Evolutionary conservation across 2,329 filamentous ascomycete genomes (phyloP).

Genomic region (Fusarium oxysporum): DNA sequence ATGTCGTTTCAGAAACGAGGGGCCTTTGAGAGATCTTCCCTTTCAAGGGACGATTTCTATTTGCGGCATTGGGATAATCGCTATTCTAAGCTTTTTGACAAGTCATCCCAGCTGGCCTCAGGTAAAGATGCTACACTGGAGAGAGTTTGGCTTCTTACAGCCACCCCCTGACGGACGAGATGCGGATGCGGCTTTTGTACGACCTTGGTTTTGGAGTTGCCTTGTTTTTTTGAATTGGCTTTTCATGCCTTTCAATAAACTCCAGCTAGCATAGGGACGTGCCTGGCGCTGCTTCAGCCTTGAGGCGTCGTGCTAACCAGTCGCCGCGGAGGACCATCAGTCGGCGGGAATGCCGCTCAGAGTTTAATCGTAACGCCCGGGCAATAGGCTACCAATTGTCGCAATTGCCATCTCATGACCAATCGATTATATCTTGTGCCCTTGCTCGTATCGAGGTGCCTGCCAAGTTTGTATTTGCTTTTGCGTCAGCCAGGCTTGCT

Average conservation of each 20-base stretch:
- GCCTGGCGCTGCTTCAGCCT: conserved; percentile 35
- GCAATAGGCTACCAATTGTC: neutral
- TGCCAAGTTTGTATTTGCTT: neutral
- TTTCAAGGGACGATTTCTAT: neutral
- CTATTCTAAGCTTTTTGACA: neutral
- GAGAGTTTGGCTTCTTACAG: conserved; percentile 8
- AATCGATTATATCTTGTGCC: neutral
- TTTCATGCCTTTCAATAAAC: conserved; percentile 16
- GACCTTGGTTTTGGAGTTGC: conserved; percentile 13
- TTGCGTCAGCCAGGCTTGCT: conserved; percentile 15
- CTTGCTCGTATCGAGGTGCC: neutral
- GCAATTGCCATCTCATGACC: neutral
- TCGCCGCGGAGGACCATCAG: conserved; percentile 3
- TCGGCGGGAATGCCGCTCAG: conserved; percentile 28
- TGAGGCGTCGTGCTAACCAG: conserved; percentile 10
- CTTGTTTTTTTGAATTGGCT: conserved; percentile 24
- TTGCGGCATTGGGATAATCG: conserved; percentile 10
- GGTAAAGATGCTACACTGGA: neutral
- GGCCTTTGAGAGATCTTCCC: conserved; percentile 1
- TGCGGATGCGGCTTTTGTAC: conserved; percentile 21
- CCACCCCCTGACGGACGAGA: conserved; percentile 34
- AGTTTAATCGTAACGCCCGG: conserved; percentile 18
- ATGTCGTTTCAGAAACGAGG: conserved; percentile 30
- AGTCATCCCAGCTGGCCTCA: conserved; percentile 29
- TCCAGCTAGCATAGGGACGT: conserved; percentile 28